Conservation (phyloP, 106 monocot genomes). For the Dioscorea dumetorum region DNA sequence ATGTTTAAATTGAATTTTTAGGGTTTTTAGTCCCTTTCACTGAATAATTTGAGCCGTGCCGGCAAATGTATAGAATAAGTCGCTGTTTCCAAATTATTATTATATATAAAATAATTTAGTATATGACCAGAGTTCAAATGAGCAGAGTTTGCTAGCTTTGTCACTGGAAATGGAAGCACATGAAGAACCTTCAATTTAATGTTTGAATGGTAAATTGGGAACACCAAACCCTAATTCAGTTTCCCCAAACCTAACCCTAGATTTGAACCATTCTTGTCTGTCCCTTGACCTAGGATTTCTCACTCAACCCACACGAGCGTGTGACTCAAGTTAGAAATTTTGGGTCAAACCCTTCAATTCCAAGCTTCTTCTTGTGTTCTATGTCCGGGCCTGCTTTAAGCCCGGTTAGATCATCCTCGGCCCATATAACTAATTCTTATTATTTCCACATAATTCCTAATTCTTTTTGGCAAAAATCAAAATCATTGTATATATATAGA, state of each 20-base stretch:
- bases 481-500: too few species aligned
- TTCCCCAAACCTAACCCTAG: not conserved
- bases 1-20: too few species aligned
- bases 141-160: conserved; percentile 36
- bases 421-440: too few species aligned
- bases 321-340: conserved; percentile 9
- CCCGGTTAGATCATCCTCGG: too few species aligned
- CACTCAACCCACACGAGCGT: conserved; percentile 1
- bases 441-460: too few species aligned
- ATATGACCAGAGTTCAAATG: not conserved
- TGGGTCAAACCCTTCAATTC: conserved; percentile 8
- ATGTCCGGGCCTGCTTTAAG: too few species aligned
- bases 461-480: too few species aligned
- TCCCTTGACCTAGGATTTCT: not conserved
- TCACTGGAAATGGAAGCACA: conserved; percentile 11
- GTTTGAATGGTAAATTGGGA: not conserved
- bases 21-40: too few species aligned
- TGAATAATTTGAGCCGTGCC: too few species aligned
- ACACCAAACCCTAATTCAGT: not conserved
- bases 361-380: not conserved
- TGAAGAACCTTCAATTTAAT: conserved; percentile 9
- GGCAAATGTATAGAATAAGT: too few species aligned
- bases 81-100: too few species aligned
- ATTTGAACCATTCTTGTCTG: conserved; percentile 9
- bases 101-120: too few species aligned